These are phyloP conservation scores for Penicillium vulpinum DNA, from an alignment of 2,329 filamentous ascomycete species.

Conservation along the genomic window DNA sequence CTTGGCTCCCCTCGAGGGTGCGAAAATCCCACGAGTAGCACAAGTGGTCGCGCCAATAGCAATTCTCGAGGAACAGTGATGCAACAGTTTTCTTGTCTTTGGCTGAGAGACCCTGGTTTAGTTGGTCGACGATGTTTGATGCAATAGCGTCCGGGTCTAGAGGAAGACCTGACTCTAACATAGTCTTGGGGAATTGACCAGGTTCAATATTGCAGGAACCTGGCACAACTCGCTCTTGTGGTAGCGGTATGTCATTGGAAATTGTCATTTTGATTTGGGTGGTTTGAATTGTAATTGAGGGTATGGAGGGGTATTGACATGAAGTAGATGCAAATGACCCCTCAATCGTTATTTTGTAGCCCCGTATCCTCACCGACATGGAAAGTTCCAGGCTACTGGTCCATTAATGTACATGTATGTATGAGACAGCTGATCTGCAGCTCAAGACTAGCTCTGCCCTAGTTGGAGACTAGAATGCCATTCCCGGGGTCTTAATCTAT, in stretches of 20 bases:
- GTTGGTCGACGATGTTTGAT: slow-evolving; percentile 34
- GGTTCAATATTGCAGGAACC: slow-evolving; percentile 57
- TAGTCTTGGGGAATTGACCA: slow-evolving; percentile 44
- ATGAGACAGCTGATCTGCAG: not conserved
- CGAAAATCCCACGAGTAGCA: slow-evolving; percentile 57
- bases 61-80: slow-evolving; percentile 51
- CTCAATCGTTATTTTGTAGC: not conserved
- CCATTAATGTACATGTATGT: not conserved
- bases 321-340: not conserved
- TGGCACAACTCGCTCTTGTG: slow-evolving; percentile 48
- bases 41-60: slow-evolving; percentile 62
- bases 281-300: not conserved
- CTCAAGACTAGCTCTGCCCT: not conserved
- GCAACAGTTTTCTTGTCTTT: slow-evolving; percentile 38
- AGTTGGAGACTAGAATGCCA: not conserved
- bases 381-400: not conserved
- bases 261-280: not conserved
- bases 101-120: slow-evolving; percentile 43
- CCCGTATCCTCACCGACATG: not conserved
- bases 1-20: slow-evolving; percentile 52
- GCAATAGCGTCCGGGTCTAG: slow-evolving; percentile 43
- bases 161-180: slow-evolving; percentile 31
- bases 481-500: not conserved
- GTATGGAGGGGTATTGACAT: not conserved
- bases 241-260: slow-evolving; percentile 17